Base-by-base conservation (phyloP, 176 grass and related monocot genomes). In the Cymbopogon citratus region DNA sequence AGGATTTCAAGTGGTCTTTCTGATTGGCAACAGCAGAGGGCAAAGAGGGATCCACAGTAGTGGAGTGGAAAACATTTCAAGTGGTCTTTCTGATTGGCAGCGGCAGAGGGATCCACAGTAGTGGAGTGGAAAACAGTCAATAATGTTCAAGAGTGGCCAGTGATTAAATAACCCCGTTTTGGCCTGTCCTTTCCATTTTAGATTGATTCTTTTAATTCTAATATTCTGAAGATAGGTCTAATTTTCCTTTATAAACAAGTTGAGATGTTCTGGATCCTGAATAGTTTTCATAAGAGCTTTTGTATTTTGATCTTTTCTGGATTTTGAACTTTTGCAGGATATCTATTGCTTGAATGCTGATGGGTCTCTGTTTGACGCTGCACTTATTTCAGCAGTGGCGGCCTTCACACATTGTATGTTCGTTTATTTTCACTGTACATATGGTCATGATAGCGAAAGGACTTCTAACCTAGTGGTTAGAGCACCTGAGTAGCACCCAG, bases 281-380 rank as follows among this genome's bases (percentile, higher is more conserved):
- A 68, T 63, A 76, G 44, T 82, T 69, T 35, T 19, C 4, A 23
- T 72, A 26, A 59, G 26, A 67, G 34, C 27, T 63, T 6, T 7
- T 80, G 19, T 80, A 13, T 75, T 90, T 77, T 25, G 12, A 74
- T 66, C n/a, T 38, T 80, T 44, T 69, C 66, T 85, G 85, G 39
- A 73, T 11, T 18, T 48, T 24, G 59, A 66, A 38, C 15, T 64
- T 84, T 90, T 90, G 64, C 86, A 98, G 95, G 92, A 95, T 90
- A 83, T 98, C 63, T 95, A 91, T 86, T 93, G 90, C 79, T 88
- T 98, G 65, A 98, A 95, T 88, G 84, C 92, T 75, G 95, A 98
- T 77, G 95, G 92, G 39, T 94, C 88, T 76, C 80, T 98, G 21
- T 95, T 95, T 1, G 92, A 98, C 57, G 90, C 95, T 86, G 90